phyloP scores from a whole-genome alignment of 331 rosid species.

The Cydonia oblonga region DNA sequence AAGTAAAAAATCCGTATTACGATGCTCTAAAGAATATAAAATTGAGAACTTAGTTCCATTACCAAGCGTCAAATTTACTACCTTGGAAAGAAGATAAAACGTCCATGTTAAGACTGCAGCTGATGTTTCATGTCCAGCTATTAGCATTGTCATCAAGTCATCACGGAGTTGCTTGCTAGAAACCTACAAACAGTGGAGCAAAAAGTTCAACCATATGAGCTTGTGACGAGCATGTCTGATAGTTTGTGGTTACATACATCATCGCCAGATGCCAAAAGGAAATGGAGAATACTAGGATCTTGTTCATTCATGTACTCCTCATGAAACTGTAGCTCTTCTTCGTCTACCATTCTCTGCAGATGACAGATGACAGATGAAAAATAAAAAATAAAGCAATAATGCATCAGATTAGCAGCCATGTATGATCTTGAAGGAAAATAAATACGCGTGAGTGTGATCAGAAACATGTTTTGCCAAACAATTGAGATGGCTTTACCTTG shows the following conservation, averaged over 20 bases:
- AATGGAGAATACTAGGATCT: constrained; percentile 96
- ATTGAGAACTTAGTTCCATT: neutral
- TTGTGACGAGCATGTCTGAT: neutral
- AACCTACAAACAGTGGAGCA: constrained; percentile 42
- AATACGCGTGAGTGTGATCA: neutral
- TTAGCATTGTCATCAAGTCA: constrained; percentile 98
- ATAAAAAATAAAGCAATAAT: neutral
- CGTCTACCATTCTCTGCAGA: constrained; percentile 92
- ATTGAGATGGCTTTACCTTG: constrained; percentile 50
- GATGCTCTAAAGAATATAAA: neutral
- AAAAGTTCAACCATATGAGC: constrained; percentile 4
- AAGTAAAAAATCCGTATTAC: neutral
- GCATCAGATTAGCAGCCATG: constrained; percentile 7
- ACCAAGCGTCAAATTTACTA: constrained; percentile 5
- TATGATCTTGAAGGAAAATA: neutral
- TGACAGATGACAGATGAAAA: constrained; percentile 4
- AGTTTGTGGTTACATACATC: constrained; percentile 37
- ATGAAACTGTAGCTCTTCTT: constrained; percentile 91
- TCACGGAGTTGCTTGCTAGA: constrained; percentile 98
- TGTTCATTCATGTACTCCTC: constrained; percentile 92
- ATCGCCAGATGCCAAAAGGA: constrained; percentile 95
- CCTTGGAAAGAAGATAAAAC: constrained; percentile 80
- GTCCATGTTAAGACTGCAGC: constrained; percentile 99
- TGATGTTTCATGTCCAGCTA: constrained; percentile 98
- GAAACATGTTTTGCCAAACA: constrained; percentile 3